phyloP scores from a whole-genome alignment of 2,329 filamentous ascomycete species.

The Arthrobotrys megalospora region DNA sequence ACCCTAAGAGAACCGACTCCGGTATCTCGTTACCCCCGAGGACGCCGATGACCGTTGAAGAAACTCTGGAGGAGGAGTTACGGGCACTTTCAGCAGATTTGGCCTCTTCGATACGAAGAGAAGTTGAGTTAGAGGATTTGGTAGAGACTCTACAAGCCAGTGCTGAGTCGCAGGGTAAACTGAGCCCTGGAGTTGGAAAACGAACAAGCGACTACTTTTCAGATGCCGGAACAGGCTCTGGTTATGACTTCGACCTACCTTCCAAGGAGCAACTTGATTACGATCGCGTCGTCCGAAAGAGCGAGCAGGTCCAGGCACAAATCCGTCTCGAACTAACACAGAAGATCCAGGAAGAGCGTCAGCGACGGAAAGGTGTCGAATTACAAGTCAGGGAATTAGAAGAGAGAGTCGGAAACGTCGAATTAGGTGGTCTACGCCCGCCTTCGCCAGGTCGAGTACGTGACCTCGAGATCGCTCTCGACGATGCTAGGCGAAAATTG shows the following conservation, averaged over 20 bases:
- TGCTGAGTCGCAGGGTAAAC: constrained; percentile 70
- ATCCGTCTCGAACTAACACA: constrained; percentile 86
- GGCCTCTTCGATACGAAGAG: constrained; percentile 90
- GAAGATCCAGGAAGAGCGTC: constrained; percentile 88
- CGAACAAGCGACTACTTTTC: constrained; percentile 98
- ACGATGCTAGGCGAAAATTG: constrained; percentile 85
- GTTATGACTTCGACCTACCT: constrained; percentile 66
- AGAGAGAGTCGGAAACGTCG: constrained; percentile 70
- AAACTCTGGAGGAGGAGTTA: constrained; percentile 86
- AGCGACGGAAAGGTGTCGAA: constrained; percentile 82
- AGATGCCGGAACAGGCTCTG: constrained; percentile 80
- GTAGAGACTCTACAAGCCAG: constrained; percentile 90
- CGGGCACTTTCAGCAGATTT: constrained; percentile 93
- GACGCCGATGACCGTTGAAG: constrained; percentile 63
- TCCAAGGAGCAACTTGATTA: constrained; percentile 77
- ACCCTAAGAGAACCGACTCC: constrained; percentile 62
- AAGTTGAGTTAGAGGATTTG: constrained; percentile 96
- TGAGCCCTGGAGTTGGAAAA: constrained; percentile 72
- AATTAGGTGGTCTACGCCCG: constrained; percentile 69
- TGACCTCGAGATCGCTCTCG: constrained; percentile 84
- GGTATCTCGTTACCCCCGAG: constrained; percentile 63
- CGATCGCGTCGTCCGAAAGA: constrained; percentile 83
- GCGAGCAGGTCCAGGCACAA: constrained; percentile 91
- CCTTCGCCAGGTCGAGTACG: constrained; percentile 76
- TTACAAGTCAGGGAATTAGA: constrained; percentile 86